Base-by-base conservation (phyloP, 768 basidiomycete species). In the Sporobolomyces pararoseus region DNA sequence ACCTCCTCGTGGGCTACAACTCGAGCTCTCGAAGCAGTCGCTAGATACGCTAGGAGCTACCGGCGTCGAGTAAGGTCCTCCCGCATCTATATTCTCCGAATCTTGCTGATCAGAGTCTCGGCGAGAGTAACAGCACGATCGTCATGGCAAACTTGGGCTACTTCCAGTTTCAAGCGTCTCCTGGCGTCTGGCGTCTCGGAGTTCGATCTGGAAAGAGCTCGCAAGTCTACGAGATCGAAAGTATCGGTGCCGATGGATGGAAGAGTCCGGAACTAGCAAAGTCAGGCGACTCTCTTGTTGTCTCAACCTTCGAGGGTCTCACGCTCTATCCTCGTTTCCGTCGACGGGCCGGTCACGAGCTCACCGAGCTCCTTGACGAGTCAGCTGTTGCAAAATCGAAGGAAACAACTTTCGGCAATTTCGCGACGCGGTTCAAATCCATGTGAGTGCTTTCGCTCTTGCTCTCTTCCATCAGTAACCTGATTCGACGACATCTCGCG, bases 91-190 rank as follows among this genome's bases (percentile, higher is more conserved):
- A 17, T 9, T 17, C 17, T 9, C 39, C 9, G 17, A 17, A 42
- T 17, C 49, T 16, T 27, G 3, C n/a, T 31, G 46, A 47, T 42
- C 17, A 21, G 0, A 23, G 17, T 29, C 25, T 27, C 29, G 23
- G 10, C 39, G 35, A 29, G 25, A 10, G 46, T 6, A 14, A 9
- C 50, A 63, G 96, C 75, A 98, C 96, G 0, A 89, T 87, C 66
- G 88, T 98, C 46, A 90, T 96, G 63, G 91, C 89, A 7, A 99
- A 98, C 78, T 82, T 98, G 7, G 96, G 96, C 2, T 99, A 99
- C 79, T 81, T 97, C 63, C 96, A 99, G 78, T 93, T 98, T 82
- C 92, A 91, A 78, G 88, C 90, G 2, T 89, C 85, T 63, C 96
- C 96, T 0, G 96, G 96, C 1, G 86, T 90, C 0, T 94, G 89